Evolutionary conservation across 371 early-diverging fungal species (phyloP).

Genomic region (Thermomucor indicae-seudaticae): DNA sequence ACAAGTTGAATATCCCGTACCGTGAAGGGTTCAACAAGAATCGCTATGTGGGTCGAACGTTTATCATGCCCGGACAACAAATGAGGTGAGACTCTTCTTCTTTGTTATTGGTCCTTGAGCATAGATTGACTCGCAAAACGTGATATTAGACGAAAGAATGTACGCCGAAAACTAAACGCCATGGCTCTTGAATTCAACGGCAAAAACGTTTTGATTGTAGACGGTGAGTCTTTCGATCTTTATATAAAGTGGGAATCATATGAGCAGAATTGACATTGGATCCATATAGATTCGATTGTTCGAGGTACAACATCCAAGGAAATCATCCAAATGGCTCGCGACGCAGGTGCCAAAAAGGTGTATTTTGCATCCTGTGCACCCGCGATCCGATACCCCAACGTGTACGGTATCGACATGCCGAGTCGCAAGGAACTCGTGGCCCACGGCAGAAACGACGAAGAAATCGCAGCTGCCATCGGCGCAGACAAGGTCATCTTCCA

Average conservation of each 20-base stretch:
- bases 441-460: constrained; percentile 67
- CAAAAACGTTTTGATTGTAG: constrained; percentile 95
- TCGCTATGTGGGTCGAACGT: constrained; percentile 96
- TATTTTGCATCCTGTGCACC: constrained; percentile 98
- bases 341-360: constrained; percentile 96
- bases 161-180: constrained; percentile 96
- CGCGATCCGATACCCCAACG: constrained; percentile 93
- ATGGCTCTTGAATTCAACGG: constrained; percentile 94
- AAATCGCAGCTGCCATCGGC: constrained; percentile 84
- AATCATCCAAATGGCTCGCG: constrained; percentile 97
- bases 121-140: neutral
- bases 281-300: constrained; percentile 84
- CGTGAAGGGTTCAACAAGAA: constrained; percentile 99
- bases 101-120: neutral
- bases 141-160: constrained; percentile 73
- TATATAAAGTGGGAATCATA: neutral
- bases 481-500: constrained; percentile 94
- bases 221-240: constrained; percentile 54
- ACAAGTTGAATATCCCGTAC: constrained; percentile 80
- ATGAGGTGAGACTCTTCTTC: constrained; percentile 18
- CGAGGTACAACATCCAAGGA: constrained; percentile 97
- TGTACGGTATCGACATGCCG: constrained; percentile 99
- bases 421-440: constrained; percentile 90
- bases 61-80: constrained; percentile 98
- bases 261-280: neutral